These are phyloP conservation scores for Serendipita sp. DNA, from an alignment of 1,284 basidiomycete species.

Conservation along the genomic window DNA sequence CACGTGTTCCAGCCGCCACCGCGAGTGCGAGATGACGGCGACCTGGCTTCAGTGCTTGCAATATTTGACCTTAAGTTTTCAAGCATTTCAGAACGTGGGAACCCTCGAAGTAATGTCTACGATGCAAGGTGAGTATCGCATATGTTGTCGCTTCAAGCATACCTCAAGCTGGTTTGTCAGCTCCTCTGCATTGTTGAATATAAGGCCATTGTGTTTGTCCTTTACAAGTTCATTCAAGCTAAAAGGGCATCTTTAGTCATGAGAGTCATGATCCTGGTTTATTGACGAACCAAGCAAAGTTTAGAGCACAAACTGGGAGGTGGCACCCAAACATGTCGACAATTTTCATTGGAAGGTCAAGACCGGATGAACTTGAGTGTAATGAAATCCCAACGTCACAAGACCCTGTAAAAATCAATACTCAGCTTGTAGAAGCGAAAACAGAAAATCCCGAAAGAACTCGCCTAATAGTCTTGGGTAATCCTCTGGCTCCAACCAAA, in stretches of 20 bases:
- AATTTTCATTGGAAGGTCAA: conserved; percentile 98
- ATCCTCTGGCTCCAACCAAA: conserved; percentile 79
- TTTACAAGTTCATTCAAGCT: conserved; percentile 81
- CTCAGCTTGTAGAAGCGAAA: not conserved
- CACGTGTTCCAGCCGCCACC: conserved; percentile 48
- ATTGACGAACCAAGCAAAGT: conserved; percentile 64
- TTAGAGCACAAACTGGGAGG: conserved; percentile 81
- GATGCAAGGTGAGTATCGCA: conserved; percentile 7
- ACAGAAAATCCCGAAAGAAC: conserved; percentile 13
- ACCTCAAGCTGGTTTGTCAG: conserved; percentile 66
- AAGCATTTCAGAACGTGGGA: conserved; percentile 42
- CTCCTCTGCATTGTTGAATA: conserved; percentile 58
- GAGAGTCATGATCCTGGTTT: not conserved
- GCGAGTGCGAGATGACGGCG: conserved; percentile 9
- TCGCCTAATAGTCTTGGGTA: conserved; percentile 74
- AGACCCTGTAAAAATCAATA: conserved; percentile 40
- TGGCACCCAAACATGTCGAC: conserved; percentile 99
- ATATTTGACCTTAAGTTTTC: conserved; percentile 29
- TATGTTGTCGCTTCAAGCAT: conserved; percentile 15
- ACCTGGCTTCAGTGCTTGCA: not conserved
- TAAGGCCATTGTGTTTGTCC: conserved; percentile 66
- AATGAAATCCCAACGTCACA: conserved; percentile 87
- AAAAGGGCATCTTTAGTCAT: not conserved
- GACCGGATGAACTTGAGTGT: conserved; percentile 78
- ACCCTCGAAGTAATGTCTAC: conserved; percentile 45